Evolutionary conservation across 73 alveolate genomes (phyloP), one percentile per base, ranked within the genome.

Genomic region (Paramecium primaurelia): DNA sequence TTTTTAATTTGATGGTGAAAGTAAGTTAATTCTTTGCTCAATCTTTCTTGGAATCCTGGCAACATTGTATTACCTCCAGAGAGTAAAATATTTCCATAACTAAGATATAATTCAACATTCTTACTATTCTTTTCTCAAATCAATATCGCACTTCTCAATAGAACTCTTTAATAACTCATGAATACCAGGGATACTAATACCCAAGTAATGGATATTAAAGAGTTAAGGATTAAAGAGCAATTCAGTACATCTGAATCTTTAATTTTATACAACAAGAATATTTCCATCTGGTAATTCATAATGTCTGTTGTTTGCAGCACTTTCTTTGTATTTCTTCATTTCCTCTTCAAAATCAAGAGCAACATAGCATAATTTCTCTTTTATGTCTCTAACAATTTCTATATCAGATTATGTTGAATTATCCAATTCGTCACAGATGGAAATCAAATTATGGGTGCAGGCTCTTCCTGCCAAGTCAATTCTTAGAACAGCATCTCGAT

Each of bases 391-490:
- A 86, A 98, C 98, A 83, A 97, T 96, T 71, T 96, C 98, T 6
- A 96, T 94, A 75, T 98, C 99, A 44, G 98, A 99, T 10, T 98
- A 88, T 47, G 98, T 95, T 71, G 86, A 83, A 86, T 93, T 92
- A 9, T 99, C 99, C 54, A 98, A 92, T 88, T 98, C 99, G 22
- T 92, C 86, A 69, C 98, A 93, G 58, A 98, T 94, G 86, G 77
- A 92, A 88, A 97, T 95, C 88, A 97, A 95, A 64, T 96, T 95
- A 42, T 92, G 95, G 28, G 99, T 98, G 25, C 98, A 80, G 86
- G 98, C 99, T 42, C 97, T 96, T 75, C 99, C 99, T 18, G 99
- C 99, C 58, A 98, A 69, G 60, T 98, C 99, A 86, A 95, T 89
- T 86, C 98, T 95, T 93, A 89, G 96, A 86, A 96, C 90, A 85